Evolutionary conservation across 345 rosid species (phyloP).

Genomic region (Euphorbia tirucalli): DNA sequence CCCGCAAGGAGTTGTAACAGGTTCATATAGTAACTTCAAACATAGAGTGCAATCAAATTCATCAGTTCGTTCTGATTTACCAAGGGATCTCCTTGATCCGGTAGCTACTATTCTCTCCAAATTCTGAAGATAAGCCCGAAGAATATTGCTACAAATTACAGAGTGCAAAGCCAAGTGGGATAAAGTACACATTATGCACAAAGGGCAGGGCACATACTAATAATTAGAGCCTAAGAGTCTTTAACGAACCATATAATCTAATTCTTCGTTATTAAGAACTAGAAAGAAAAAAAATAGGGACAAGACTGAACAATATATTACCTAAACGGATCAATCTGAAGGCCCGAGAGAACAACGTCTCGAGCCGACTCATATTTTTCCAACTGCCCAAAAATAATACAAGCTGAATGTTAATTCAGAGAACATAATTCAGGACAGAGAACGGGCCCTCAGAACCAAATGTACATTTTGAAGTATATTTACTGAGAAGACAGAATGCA

Average conservation of each 20-base stretch:
- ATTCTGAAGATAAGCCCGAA: conserved; percentile 64
- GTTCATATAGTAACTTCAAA: conserved; percentile 80
- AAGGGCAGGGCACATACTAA: conserved; percentile 5
- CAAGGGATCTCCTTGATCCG: conserved; percentile 38
- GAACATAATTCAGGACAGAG: neutral
- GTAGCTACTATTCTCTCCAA: conserved; percentile 46
- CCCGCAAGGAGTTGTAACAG: conserved; percentile 92
- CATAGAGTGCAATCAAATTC: conserved; percentile 94
- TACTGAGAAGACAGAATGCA: neutral
- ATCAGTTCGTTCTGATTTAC: conserved; percentile 60
- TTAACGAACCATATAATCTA: neutral
- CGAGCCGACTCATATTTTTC: conserved; percentile 83
- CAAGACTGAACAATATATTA: conserved; percentile 25
- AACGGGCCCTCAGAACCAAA: conserved; percentile 4
- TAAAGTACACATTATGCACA: conserved; percentile 11
- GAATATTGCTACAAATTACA: conserved; percentile 70
- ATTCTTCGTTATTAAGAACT: conserved; percentile 7
- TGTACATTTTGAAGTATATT: neutral
- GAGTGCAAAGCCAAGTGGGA: conserved; percentile 11
- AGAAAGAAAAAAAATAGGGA: neutral
- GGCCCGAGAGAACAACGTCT: conserved; percentile 74
- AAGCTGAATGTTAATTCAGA: neutral
- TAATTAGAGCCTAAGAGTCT: conserved; percentile 10
- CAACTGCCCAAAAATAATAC: conserved; percentile 46
- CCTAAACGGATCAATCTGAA: conserved; percentile 90